Conservation (phyloP, 2,329 filamentous ascomycete species). For the Fusarium sp. region DNA sequence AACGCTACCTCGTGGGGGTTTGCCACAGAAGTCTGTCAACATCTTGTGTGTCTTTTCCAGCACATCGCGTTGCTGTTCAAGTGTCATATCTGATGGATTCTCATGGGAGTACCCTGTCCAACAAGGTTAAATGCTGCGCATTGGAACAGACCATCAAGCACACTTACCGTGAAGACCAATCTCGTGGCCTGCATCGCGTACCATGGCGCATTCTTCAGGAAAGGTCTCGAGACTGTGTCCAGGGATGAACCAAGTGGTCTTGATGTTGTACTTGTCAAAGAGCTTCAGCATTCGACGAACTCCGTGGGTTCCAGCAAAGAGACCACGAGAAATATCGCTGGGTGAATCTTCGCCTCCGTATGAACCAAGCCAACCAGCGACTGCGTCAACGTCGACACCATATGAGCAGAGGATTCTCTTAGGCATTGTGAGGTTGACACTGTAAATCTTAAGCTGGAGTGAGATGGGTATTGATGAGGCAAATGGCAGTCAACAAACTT, state of each 20-base stretch:
- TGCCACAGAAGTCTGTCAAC: slow-evolving; percentile 76
- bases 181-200: slow-evolving; percentile 62
- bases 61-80: slow-evolving; percentile 81
- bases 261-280: slow-evolving; percentile 79
- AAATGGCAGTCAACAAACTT: background rate
- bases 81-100: slow-evolving; percentile 77
- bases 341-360: slow-evolving; percentile 80
- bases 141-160: accelerated
- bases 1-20: slow-evolving; percentile 77
- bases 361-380: slow-evolving; percentile 80
- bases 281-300: slow-evolving; percentile 75
- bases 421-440: background rate
- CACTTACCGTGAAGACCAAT: slow-evolving; percentile 67
- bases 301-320: slow-evolving; percentile 77
- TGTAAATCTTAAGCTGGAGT: background rate
- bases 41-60: slow-evolving; percentile 80
- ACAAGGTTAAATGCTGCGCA: accelerated
- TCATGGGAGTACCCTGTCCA: slow-evolving; percentile 73
- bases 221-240: slow-evolving; percentile 64
- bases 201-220: slow-evolving; percentile 59
- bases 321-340: slow-evolving; percentile 53
- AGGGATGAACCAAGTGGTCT: slow-evolving; percentile 68
- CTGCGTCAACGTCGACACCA: slow-evolving; percentile 81
- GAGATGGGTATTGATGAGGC: background rate
- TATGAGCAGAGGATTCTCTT: slow-evolving; percentile 55